A percentile compares a stretch with the other conserved stretches of the same genome.
Evolutionary conservation across 345 rosid genomes (phyloP).

Genomic region (Eucalyptus lansdowneana): DNA sequence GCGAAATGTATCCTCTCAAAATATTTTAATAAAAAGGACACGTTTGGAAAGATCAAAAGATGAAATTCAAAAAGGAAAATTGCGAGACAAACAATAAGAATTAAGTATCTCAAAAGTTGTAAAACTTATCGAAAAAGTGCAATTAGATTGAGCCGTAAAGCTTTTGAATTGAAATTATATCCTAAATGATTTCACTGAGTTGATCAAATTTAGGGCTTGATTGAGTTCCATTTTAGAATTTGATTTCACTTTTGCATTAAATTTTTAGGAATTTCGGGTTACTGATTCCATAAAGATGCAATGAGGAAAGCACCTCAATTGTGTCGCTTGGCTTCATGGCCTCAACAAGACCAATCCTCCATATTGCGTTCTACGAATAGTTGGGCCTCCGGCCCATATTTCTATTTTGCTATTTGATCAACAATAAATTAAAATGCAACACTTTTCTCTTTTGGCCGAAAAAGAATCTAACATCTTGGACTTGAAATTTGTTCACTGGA

Average conservation of each 20-base stretch:
- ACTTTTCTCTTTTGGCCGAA: background rate
- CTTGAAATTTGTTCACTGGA: background rate
- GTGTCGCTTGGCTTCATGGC: constrained; percentile 43
- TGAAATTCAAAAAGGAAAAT: background rate
- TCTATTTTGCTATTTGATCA: background rate
- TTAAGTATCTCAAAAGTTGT: too few relatives aligned
- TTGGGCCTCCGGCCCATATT: background rate
- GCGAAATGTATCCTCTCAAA: background rate
- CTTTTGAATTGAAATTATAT: background rate
- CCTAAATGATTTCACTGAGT: background rate
- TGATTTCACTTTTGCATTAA: background rate
- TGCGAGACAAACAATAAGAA: background rate
- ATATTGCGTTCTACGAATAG: background rate
- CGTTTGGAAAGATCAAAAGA: background rate
- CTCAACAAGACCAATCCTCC: constrained; percentile 1
- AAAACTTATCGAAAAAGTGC: too few relatives aligned
- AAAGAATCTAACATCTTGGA: background rate
- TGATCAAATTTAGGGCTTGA: background rate
- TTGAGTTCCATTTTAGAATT: rapidly evolving
- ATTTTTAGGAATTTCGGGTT: too few relatives aligned
- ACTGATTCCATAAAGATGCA: background rate
- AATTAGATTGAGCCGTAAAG: rapidly evolving
- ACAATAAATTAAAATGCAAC: background rate
- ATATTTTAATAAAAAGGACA: background rate
- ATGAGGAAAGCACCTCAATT: constrained; percentile 17